Conservation (phyloP, 2,329 filamentous ascomycete genomes). For the Fusarium keratoplasticum region DNA sequence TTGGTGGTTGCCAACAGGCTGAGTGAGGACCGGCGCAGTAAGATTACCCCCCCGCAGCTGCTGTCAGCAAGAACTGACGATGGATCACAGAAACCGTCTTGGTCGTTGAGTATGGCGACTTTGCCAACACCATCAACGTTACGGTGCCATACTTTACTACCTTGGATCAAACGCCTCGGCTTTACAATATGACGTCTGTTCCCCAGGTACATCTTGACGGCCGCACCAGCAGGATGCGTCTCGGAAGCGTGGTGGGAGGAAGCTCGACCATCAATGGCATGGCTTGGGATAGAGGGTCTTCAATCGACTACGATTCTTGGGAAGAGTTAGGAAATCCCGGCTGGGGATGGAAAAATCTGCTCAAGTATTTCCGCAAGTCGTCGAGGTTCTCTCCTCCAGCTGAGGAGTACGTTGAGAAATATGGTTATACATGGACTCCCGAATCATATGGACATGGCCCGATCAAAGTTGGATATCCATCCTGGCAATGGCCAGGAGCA, state of each 20-base stretch:
- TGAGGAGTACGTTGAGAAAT: conserved; percentile 29
- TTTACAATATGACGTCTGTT: conserved; percentile 38
- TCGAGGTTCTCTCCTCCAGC: conserved; percentile 32
- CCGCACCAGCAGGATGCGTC: conserved; percentile 33
- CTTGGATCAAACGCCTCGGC: conserved; percentile 19
- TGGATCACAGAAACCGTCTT: conserved; percentile 35
- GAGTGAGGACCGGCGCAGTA: conserved; percentile 40
- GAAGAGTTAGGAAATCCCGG: conserved; percentile 50
- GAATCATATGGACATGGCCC: conserved; percentile 40
- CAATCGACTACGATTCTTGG: conserved; percentile 50
- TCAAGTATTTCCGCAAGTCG: conserved; percentile 38
- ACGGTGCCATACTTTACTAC: conserved; percentile 39
- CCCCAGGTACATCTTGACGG: conserved; percentile 41
- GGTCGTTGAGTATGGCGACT: conserved; percentile 47
- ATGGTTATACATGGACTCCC: conserved; percentile 36
- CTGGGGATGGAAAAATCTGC: conserved; percentile 51
- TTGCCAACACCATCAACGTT: conserved; percentile 38
- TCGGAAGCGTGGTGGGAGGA: conserved; percentile 46
- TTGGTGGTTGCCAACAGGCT: conserved; percentile 47
- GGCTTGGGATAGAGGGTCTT: conserved; percentile 44
- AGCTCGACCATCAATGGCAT: conserved; percentile 48
- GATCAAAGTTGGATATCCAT: conserved; percentile 37
- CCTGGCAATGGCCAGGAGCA: conserved; percentile 42
- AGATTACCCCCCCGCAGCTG: background rate
- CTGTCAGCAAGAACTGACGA: background rate